phyloP scores from a whole-genome alignment of 2,329 filamentous ascomycete genomes.

The Epichloe gansuensis region DNA sequence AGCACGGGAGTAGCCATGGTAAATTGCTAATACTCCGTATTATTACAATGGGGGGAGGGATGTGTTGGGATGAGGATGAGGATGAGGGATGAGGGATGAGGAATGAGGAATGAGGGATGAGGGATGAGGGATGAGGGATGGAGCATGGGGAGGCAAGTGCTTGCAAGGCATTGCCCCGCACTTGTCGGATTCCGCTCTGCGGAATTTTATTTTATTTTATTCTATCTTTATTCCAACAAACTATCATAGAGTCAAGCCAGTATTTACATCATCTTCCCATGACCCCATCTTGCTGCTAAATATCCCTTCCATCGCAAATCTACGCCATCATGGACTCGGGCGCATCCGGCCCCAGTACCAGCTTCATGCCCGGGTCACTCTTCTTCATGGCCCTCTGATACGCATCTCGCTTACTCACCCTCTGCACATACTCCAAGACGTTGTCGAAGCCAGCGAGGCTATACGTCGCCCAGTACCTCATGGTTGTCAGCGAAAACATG shows the following conservation, averaged over 20 bases:
- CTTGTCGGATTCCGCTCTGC: too few species aligned
- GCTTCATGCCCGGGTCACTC: slow-evolving; percentile 33
- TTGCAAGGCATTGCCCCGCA: too few species aligned
- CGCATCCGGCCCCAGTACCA: slow-evolving; percentile 15
- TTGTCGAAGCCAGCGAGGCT: slow-evolving; percentile 27
- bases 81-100: too few species aligned
- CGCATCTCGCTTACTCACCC: slow-evolving; percentile 29
- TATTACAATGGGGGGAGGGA: too few species aligned
- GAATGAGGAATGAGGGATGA: too few species aligned
- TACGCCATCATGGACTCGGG: neutral
- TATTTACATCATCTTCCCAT: too few species aligned
- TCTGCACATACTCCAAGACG: slow-evolving; percentile 32
- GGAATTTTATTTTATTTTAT: too few species aligned
- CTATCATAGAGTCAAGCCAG: neutral
- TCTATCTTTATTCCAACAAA: too few species aligned
- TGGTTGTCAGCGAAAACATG: slow-evolving; percentile 47
- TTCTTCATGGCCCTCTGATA: slow-evolving; percentile 36
- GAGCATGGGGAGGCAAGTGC: too few species aligned
- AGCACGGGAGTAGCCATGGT: slow-evolving; percentile 11
- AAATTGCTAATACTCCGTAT: too few species aligned
- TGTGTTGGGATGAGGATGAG: too few species aligned
- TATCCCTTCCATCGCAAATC: neutral
- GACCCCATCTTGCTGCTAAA: neutral
- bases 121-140: too few species aligned
- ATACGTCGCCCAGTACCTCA: slow-evolving; percentile 37